Conservation (phyloP, 1,284 basidiomycete genomes). For the Malassezia furfur region DNA sequence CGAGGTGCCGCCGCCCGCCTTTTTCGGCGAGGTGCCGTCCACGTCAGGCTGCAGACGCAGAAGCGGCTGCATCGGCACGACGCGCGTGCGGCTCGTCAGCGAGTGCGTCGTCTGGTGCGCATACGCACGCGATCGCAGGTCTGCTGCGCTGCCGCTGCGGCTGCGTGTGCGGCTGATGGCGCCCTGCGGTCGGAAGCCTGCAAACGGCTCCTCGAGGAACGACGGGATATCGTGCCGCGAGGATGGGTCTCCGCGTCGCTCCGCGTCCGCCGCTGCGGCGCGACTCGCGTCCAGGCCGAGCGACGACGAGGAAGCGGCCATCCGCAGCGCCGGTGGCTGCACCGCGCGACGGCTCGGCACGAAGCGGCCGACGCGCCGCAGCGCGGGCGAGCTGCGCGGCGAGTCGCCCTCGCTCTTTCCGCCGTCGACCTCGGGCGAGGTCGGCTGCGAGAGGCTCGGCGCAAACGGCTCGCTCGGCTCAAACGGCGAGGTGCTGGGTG, state of each 20-base stretch:
- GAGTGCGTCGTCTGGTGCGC: background rate
- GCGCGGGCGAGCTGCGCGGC: slow-evolving; percentile 1
- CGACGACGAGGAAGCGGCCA: slow-evolving; percentile 10
- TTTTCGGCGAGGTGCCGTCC: background rate
- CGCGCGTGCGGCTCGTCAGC: background rate
- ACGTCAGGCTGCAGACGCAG: background rate
- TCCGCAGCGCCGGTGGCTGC: slow-evolving; percentile 2
- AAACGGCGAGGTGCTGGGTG: background rate
- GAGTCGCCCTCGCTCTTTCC: background rate
- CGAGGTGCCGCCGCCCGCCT: background rate
- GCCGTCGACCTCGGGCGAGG: background rate
- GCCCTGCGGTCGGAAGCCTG: slow-evolving; percentile 10
- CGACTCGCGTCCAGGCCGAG: slow-evolving; percentile 1
- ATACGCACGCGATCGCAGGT: background rate
- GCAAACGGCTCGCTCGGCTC: background rate
- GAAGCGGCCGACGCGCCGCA: slow-evolving; percentile 15
- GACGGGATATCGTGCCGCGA: background rate
- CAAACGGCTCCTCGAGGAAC: slow-evolving; percentile 14
- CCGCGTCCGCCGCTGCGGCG: background rate
- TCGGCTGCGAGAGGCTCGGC: background rate
- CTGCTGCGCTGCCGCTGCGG: slow-evolving; percentile 10
- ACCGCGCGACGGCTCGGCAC: background rate
- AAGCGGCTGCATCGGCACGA: background rate
- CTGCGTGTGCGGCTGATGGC: slow-evolving; percentile 8
- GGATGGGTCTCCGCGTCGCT: background rate